Base-by-base conservation (phyloP, 1,139 yeast genomes). In the Sugiyamaella grinbergsii region DNA sequence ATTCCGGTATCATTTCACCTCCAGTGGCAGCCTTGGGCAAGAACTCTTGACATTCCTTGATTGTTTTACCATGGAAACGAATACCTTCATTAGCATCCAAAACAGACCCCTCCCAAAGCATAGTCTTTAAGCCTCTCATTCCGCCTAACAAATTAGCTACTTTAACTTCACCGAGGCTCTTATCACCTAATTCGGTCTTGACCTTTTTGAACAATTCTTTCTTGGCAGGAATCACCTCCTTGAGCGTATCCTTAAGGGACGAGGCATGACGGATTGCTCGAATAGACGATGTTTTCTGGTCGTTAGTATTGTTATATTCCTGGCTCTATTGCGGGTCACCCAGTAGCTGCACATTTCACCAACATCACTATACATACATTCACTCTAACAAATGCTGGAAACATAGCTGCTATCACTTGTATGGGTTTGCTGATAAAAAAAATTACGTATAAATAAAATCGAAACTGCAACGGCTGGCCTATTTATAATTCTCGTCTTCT, bases 1-100 rank as follows among this genome's bases (percentile, higher is more conserved):
- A 91, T 76, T 90, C 97, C 63, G 97, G 96, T 8, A 74, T 68
- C 64, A 71, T 69, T 43, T 70, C 71, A 31, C 74, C 74, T 3
- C 94, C 93, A 43, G 68, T 73, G 24, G 72, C 70, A 23, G 73
- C 71, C 56, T 72, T 74, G 41, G 82, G 82, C 34, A 71, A 63
- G 32, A 66, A 51, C 24, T 63, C 55, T 63, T 77, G 82, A 61
- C 81, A 77, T 47, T 79, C 79, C 53, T 72, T 67, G 58, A 79
- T 79, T 26, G 82, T 75, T 54, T 66, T 65, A 28, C 82, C 82
- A 58, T 77, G 82, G 68, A 79, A 79, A 36, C 76, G 72, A 57
- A 79, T 79, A 10, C 83, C 83, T 46, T 72, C 72, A 43, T 74
- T 65, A 13, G 83, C 74, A 56, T 79, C 83, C 43, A 79, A 71